Evolutionary conservation across 257 asterid species (phyloP).

Genomic region (Fraxinus anomala): DNA sequence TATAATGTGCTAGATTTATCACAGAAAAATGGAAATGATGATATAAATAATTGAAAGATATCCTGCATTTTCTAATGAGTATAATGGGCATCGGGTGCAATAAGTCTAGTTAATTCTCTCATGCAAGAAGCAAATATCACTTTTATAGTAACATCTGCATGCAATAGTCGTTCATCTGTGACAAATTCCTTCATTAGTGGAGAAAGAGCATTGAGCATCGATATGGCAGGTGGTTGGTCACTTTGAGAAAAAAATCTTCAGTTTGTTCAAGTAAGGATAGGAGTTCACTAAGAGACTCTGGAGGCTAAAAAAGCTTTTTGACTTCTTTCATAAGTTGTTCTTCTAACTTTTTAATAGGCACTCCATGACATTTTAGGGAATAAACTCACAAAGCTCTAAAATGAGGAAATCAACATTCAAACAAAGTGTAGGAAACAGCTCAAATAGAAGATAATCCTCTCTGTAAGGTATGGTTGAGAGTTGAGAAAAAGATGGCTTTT

Average conservation of each 20-base stretch:
- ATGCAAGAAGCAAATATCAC: constrained; percentile 55
- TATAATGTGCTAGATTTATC: constrained; percentile 49
- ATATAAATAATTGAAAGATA: constrained; percentile 45
- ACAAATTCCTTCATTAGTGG: constrained; percentile 42
- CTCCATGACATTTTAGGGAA: too few relatives aligned
- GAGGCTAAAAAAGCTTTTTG: not conserved
- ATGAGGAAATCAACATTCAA: too few relatives aligned
- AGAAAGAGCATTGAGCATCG: constrained; percentile 44
- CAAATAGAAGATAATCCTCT: too few relatives aligned
- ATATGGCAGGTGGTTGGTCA: constrained; percentile 49
- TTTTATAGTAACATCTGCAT: constrained; percentile 46
- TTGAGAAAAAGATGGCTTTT: too few relatives aligned
- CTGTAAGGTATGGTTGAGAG: too few relatives aligned
- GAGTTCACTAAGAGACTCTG: not conserved
- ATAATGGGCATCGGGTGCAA: constrained; percentile 55
- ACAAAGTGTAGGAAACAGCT: not conserved
- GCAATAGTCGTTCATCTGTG: constrained; percentile 38
- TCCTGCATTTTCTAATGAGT: constrained; percentile 55
- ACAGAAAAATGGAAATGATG: constrained; percentile 45
- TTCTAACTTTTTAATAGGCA: not conserved
- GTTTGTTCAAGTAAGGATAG: constrained; percentile 26
- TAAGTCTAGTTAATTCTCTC: constrained; percentile 49
- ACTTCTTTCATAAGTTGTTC: not conserved
- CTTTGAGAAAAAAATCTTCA: constrained; percentile 39
- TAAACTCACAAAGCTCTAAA: too few relatives aligned